Percentiles rank a stretch among this genome's conserved stretches.
These are phyloP conservation scores for Strigomonas oncopelti DNA, from an alignment of 208 protist genomes.

Conservation along the genomic window DNA sequence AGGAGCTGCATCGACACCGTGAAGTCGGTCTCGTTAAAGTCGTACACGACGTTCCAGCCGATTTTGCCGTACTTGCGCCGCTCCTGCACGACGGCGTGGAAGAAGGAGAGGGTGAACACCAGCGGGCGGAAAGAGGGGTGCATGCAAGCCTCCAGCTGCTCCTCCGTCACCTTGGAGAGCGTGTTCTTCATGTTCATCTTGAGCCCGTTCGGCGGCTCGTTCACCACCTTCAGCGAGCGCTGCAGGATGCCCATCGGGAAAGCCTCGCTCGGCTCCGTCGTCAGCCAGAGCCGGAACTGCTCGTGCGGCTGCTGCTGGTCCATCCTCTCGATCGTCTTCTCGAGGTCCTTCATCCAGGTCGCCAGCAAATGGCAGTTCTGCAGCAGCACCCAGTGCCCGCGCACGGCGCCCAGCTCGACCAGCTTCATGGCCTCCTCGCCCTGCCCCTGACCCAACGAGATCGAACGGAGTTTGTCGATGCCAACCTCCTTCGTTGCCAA, in stretches of 20 bases:
- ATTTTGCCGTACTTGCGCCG: slow-evolving; percentile 97
- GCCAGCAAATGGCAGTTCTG: slow-evolving; percentile 99
- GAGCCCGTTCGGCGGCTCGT: slow-evolving; percentile 98
- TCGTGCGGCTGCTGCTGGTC: slow-evolving; percentile 91
- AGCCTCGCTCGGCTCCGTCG: slow-evolving; percentile 96
- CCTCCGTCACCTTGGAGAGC: slow-evolving; percentile 95
- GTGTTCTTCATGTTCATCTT: slow-evolving; percentile 99
- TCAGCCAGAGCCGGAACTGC: slow-evolving; percentile 99
- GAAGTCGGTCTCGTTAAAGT: slow-evolving; percentile 99
- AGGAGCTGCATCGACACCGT: slow-evolving; percentile 95
- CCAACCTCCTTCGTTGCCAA: slow-evolving; percentile 95
- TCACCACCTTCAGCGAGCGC: slow-evolving; percentile 97
- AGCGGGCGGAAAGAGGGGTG: slow-evolving; percentile 96
- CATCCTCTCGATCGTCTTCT: slow-evolving; percentile 97
- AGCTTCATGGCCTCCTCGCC: slow-evolving; percentile 94
- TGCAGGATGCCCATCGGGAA: slow-evolving; percentile 99
- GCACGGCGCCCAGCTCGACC: slow-evolving; percentile 91
- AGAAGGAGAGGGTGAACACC: slow-evolving; percentile 98
- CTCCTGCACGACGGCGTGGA: slow-evolving; percentile 99
- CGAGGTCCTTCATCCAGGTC: slow-evolving; percentile 97
- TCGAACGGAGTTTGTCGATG: slow-evolving; percentile 91
- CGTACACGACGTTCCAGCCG: slow-evolving; percentile 99
- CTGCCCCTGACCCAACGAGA: slow-evolving; percentile 98
- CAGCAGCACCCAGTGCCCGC: slow-evolving; percentile 98
- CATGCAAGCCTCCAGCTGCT: slow-evolving; percentile 90